phyloP scores from a whole-genome alignment of 2,329 filamentous ascomycete genomes.

The Hypoxylon sp. region DNA sequence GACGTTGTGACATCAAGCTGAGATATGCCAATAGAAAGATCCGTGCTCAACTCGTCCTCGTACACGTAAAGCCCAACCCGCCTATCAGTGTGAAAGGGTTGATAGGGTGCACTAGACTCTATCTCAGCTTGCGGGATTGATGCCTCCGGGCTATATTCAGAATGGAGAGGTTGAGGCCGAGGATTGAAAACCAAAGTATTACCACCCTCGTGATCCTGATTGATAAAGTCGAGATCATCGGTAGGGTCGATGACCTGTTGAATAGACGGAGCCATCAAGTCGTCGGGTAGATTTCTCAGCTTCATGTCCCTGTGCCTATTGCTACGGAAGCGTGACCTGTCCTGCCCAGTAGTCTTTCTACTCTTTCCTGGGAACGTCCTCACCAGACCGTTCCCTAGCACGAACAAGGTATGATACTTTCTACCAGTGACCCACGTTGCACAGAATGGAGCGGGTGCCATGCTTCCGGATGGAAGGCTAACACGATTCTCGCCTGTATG shows the following conservation, averaged over 20 bases:
- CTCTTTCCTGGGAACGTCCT: constrained; percentile 72
- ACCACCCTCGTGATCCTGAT: constrained; percentile 65
- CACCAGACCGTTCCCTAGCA: constrained; percentile 74
- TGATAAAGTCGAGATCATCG: constrained; percentile 65
- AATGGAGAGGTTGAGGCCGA: constrained; percentile 54
- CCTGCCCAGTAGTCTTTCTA: constrained; percentile 64
- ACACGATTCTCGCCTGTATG: constrained; percentile 82
- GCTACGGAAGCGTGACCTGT: constrained; percentile 65
- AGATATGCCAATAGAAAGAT: constrained; percentile 53
- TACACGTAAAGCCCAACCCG: constrained; percentile 83
- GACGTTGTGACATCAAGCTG: constrained; percentile 57
- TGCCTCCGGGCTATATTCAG: constrained; percentile 65
- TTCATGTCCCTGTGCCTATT: constrained; percentile 74
- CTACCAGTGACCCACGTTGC: constrained; percentile 74
- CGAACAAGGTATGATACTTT: constrained; percentile 71
- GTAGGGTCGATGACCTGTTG: constrained; percentile 68
- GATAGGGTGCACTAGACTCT: constrained; percentile 94
- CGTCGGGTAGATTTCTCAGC: constrained; percentile 71
- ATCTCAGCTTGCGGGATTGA: constrained; percentile 85
- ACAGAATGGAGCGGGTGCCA: constrained; percentile 65
- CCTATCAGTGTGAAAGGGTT: constrained; percentile 93
- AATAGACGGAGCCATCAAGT: constrained; percentile 66
- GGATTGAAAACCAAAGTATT: constrained; percentile 65
- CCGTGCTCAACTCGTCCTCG: constrained; percentile 44
- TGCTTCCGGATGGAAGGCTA: constrained; percentile 70